These are phyloP conservation scores for Globisporangium yorkense DNA, from an alignment of 352 stramenopile species.

Conservation along the genomic window DNA sequence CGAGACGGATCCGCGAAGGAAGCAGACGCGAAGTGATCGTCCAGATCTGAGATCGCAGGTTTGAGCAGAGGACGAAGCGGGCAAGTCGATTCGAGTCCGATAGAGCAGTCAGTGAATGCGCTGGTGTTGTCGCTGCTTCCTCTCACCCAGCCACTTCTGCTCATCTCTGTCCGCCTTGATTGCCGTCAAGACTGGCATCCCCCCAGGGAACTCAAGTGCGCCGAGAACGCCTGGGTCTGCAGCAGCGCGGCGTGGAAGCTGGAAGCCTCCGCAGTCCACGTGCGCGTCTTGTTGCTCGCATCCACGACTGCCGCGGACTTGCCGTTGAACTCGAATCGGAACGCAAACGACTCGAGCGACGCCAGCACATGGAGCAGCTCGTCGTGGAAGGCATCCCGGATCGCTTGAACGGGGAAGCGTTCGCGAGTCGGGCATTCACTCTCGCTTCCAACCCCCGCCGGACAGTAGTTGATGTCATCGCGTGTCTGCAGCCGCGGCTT, in stretches of 20 bases:
- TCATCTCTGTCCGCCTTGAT: no score
- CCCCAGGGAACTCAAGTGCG: conserved; percentile 18
- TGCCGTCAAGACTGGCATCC: no score
- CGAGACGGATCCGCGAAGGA: no score
- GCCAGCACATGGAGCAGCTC: conserved; percentile 36
- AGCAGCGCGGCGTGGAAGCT: conserved; percentile 42
- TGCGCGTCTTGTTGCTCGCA: conserved; percentile 24
- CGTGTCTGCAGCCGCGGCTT: conserved; percentile 27
- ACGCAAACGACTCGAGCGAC: conserved; percentile 49
- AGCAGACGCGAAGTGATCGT: no score
- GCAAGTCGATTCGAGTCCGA: no score
- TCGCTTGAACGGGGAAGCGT: conserved; percentile 18
- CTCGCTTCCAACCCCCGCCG: neutral
- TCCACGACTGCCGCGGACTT: conserved; percentile 44
- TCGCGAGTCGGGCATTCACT: neutral
- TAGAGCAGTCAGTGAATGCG: no score
- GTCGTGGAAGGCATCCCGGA: conserved; percentile 33
- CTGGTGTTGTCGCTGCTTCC: no score
- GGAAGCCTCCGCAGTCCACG: conserved; percentile 28
- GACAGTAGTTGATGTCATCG: conserved; percentile 27
- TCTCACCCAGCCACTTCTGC: no score
- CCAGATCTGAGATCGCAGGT: no score
- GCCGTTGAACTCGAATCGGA: conserved; percentile 43
- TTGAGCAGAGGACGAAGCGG: no score
- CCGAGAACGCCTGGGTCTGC: conserved; percentile 57